These are phyloP conservation scores for Neoarthrinium moseri DNA, from an alignment of 2,329 filamentous ascomycete species.

Conservation along the genomic window DNA sequence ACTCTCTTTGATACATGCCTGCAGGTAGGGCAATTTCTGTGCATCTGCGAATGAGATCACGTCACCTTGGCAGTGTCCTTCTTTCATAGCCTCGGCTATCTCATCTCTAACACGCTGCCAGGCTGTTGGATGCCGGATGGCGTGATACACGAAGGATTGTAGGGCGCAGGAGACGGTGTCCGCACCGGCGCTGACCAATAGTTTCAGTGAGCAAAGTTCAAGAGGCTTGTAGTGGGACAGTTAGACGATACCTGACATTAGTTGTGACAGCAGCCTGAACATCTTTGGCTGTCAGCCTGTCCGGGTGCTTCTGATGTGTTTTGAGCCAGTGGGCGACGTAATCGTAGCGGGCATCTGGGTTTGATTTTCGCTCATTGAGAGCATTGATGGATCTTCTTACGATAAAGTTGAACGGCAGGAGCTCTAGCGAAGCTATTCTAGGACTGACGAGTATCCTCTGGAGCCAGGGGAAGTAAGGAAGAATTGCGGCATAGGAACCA, in stretches of 20 bases:
- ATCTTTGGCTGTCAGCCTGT: not conserved
- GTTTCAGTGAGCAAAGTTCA: not conserved
- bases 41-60: not conserved
- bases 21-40: not conserved
- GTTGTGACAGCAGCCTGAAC: conserved; percentile 8
- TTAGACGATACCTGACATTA: conserved; percentile 6
- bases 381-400: conserved; percentile 9
- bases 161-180: conserved; percentile 1
- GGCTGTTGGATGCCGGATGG: not conserved
- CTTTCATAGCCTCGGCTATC: not conserved
- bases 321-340: not conserved
- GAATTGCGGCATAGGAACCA: conserved; percentile 17
- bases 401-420: conserved; percentile 26
- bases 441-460: conserved; percentile 26
- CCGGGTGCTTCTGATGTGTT: not conserved
- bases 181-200: not conserved
- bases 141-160: not conserved
- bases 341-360: not conserved
- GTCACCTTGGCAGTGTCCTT: not conserved
- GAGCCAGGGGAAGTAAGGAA: conserved; percentile 23
- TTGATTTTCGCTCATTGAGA: not conserved
- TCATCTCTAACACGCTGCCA: conserved; percentile 3
- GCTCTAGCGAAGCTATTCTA: conserved; percentile 21
- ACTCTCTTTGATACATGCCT: not conserved
- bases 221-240: not conserved